Conservation (phyloP, 2,329 filamentous ascomycete genomes). For the Colletotrichum theobromicola region DNA sequence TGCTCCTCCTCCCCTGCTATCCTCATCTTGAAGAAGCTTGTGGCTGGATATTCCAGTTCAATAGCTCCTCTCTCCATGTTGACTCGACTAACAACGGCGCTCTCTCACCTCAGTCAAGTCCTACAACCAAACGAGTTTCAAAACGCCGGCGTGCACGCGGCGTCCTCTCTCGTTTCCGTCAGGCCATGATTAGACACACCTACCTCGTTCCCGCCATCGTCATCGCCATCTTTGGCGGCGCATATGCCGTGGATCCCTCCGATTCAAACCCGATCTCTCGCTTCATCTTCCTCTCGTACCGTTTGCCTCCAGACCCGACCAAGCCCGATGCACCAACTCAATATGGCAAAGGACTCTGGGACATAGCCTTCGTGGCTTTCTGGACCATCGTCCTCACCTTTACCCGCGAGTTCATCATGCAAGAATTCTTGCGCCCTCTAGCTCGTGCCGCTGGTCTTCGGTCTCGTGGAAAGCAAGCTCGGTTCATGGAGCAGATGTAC, state of each 20-base stretch:
- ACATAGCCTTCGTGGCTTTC: constrained; percentile 86
- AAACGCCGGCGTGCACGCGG: constrained; percentile 63
- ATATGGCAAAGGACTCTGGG: constrained; percentile 89
- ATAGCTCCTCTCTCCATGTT: background rate
- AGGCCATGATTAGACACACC: constrained; percentile 65
- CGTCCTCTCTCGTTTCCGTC: constrained; percentile 50
- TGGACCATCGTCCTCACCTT: constrained; percentile 91
- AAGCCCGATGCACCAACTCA: constrained; percentile 56
- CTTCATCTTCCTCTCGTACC: constrained; percentile 92
- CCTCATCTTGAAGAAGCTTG: background rate
- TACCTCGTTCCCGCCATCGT: constrained; percentile 73
- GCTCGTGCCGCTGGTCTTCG: constrained; percentile 73
- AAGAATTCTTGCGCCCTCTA: constrained; percentile 80
- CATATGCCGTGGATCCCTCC: constrained; percentile 78
- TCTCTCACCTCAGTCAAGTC: background rate
- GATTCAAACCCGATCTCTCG: constrained; percentile 78
- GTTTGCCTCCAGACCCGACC: constrained; percentile 59
- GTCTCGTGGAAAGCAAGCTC: constrained; percentile 78
- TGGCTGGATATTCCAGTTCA: background rate
- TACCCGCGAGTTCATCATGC: constrained; percentile 95
- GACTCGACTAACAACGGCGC: background rate
- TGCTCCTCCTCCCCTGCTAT: background rate
- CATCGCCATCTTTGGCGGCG: constrained; percentile 64
- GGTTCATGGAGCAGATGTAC: constrained; percentile 97
- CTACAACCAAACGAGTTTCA: constrained; percentile 46